phyloP scores from a whole-genome alignment of 1,284 basidiomycete genomes.

The Chiua sp. region DNA sequence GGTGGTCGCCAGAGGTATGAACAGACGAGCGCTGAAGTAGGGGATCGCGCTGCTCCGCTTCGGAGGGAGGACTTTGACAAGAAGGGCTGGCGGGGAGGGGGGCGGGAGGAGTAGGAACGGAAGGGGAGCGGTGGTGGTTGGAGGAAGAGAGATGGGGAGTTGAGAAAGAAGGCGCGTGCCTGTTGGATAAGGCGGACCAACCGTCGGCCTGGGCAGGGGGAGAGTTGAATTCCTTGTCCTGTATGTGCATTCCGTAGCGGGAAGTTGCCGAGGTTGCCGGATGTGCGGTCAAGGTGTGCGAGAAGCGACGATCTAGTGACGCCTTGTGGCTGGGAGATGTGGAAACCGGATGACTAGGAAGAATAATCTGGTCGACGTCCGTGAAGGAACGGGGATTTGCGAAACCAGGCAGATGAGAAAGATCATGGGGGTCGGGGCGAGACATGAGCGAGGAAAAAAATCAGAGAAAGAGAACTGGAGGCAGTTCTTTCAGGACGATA shows the following conservation, averaged over 20 bases:
- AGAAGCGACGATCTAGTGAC: slow-evolving; percentile 30
- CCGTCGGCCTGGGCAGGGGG: slow-evolving; percentile 24
- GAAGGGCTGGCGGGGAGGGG: slow-evolving; percentile 14
- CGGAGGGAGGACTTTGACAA: slow-evolving; percentile 31
- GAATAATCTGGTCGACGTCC: slow-evolving; percentile 25
- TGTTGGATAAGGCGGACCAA: slow-evolving; percentile 48
- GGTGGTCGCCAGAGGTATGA: slow-evolving; percentile 29
- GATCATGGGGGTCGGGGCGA: slow-evolving; percentile 48
- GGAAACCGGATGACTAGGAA: slow-evolving; percentile 20
- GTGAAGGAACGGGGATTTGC: slow-evolving; percentile 19
- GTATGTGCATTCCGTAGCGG: slow-evolving; percentile 40
- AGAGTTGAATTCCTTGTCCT: slow-evolving; percentile 41
- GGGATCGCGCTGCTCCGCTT: slow-evolving; percentile 47
- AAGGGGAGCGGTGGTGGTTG: slow-evolving; percentile 39
- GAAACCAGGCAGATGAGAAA: slow-evolving; percentile 46
- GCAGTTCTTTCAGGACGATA: slow-evolving; percentile 13
- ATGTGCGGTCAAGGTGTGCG: slow-evolving; percentile 19
- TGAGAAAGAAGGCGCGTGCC: slow-evolving; percentile 44
- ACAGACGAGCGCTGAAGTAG: slow-evolving; percentile 35
- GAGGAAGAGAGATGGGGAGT: slow-evolving; percentile 34
- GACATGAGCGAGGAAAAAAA: slow-evolving; percentile 38
- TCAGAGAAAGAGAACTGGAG: slow-evolving; percentile 1
- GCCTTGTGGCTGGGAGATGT: slow-evolving; percentile 10
- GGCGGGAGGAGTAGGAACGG: slow-evolving; percentile 25
- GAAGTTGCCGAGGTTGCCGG: slow-evolving; percentile 32